phyloP scores from a whole-genome alignment of 345 rosid genomes.

The Limnanthes douglasii region DNA sequence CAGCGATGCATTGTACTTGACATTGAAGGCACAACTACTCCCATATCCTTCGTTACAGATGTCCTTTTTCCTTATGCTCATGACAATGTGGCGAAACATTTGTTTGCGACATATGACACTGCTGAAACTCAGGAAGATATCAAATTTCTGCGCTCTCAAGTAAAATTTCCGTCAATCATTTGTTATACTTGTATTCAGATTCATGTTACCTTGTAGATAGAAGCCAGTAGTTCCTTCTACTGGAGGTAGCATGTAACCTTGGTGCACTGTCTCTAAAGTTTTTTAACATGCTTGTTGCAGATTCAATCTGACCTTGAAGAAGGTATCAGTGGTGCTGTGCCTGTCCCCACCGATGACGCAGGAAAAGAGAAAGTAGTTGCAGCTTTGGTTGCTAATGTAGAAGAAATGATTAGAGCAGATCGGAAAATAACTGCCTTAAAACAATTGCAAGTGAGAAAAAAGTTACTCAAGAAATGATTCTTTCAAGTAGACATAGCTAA shows the following conservation, averaged over 20 bases:
- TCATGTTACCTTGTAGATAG: background rate
- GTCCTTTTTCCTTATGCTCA: constrained; percentile 89
- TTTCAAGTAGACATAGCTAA: constrained; percentile 1
- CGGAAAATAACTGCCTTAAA: constrained; percentile 89
- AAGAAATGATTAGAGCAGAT: constrained; percentile 90
- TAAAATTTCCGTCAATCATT: constrained; percentile 17
- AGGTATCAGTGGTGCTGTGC: constrained; percentile 53
- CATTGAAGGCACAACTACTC: constrained; percentile 96
- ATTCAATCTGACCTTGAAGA: constrained; percentile 61
- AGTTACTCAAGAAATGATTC: background rate
- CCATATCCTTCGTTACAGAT: constrained; percentile 83
- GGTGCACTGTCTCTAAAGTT: no score
- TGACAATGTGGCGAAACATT: constrained; percentile 74
- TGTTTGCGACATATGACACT: constrained; percentile 49
- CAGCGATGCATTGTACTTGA: constrained; percentile 87
- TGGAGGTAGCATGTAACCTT: background rate
- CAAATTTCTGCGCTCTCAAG: constrained; percentile 55
- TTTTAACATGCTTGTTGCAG: constrained; percentile 18
- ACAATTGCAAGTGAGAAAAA: constrained; percentile 69
- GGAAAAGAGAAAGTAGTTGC: constrained; percentile 76
- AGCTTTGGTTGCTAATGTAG: constrained; percentile 74
- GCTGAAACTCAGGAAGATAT: constrained; percentile 78
- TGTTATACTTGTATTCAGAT: background rate
- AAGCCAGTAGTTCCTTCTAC: background rate
- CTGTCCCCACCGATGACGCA: constrained; percentile 51